Percentiles rank a stretch among this genome's conserved stretches.
These are phyloP conservation scores for Penicillium rolfsii DNA, from an alignment of 2,329 filamentous ascomycete genomes.

Conservation along the genomic window DNA sequence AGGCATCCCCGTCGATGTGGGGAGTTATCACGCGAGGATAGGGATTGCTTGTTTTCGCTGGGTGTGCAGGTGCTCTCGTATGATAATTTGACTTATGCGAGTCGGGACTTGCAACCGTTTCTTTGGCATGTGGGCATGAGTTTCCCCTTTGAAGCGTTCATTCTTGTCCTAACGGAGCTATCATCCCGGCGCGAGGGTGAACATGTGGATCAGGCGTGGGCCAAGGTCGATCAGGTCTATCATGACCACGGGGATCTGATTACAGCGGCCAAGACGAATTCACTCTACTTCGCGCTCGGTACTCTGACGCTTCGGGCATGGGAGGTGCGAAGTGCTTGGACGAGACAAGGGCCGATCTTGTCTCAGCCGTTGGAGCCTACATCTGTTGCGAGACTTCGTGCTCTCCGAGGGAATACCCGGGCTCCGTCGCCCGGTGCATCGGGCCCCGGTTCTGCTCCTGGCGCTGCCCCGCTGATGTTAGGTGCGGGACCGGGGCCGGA, in stretches of 20 bases:
- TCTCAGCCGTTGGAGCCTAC: not conserved
- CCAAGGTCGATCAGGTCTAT: conserved; percentile 9
- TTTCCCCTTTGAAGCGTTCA: not conserved
- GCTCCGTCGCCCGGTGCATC: not conserved
- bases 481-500: not conserved
- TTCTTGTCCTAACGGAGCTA: not conserved
- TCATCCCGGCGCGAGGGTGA: not conserved
- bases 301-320: not conserved
- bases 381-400: not conserved
- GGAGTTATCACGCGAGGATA: not conserved
- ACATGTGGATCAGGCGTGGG: conserved; percentile 8
- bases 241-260: conserved; percentile 9
- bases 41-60: not conserved
- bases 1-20: not conserved
- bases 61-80: not conserved
- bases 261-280: conserved; percentile 8
- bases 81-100: not conserved
- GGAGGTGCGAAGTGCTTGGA: not conserved
- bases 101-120: not conserved
- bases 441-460: not conserved
- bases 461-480: not conserved
- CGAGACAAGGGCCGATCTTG: not conserved
- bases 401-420: not conserved
- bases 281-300: conserved; percentile 3
- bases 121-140: not conserved